Evolutionary conservation across 2,329 filamentous ascomycete genomes (phyloP).

Genomic region (Chaetomiaceae sp.): DNA sequence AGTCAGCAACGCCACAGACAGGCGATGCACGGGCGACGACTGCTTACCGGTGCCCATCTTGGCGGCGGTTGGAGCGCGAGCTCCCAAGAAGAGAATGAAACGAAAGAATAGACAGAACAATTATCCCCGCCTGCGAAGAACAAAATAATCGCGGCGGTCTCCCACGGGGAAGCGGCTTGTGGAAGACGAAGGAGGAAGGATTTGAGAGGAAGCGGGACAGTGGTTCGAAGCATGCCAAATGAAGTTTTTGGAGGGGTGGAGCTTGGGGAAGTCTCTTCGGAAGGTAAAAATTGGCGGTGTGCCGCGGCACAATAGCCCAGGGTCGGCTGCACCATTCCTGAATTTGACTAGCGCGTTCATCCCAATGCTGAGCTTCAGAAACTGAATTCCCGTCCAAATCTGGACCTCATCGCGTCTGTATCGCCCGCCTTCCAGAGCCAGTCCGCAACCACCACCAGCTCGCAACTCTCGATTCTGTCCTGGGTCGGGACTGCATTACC

Average conservation of each 20-base stretch:
- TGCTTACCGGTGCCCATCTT: constrained; percentile 25
- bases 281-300: constrained; percentile 23
- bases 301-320: constrained; percentile 13
- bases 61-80: constrained; percentile 10
- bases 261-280: constrained; percentile 11
- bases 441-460: constrained; percentile 3
- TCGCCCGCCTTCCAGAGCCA: too few relatives aligned
- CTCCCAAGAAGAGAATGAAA: constrained; percentile 3
- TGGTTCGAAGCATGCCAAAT: constrained; percentile 14
- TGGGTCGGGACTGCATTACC: constrained; percentile 1
- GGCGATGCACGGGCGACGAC: neutral
- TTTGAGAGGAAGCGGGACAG: constrained; percentile 7
- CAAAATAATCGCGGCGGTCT: constrained; percentile 15
- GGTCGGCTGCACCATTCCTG: constrained; percentile 4
- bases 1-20: constrained; percentile 24
- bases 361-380: constrained; percentile 17
- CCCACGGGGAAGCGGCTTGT: constrained; percentile 14
- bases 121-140: constrained; percentile 17
- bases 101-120: constrained; percentile 6
- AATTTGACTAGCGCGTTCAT: constrained; percentile 10
- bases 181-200: constrained; percentile 19
- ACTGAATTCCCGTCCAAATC: constrained; percentile 11
- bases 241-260: constrained; percentile 25
- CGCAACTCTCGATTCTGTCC: constrained; percentile 9
- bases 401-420: too few relatives aligned